Conservation (phyloP, 1,284 basidiomycete species). For the Cystodermella granulosa region DNA sequence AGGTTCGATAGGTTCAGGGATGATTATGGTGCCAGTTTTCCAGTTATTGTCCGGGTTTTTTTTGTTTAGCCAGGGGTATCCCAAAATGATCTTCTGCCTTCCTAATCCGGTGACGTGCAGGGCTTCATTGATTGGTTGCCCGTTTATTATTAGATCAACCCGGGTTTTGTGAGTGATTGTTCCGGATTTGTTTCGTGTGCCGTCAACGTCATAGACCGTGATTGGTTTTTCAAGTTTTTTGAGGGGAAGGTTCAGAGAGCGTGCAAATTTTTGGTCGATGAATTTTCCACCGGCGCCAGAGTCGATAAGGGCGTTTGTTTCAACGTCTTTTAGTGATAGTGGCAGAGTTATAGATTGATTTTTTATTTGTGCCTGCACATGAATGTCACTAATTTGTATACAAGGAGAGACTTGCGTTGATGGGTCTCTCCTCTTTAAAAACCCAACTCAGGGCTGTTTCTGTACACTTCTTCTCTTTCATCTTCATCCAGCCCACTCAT, state of each 20-base stretch:
- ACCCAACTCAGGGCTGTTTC: too few species aligned
- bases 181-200: constrained; percentile 5
- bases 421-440: too few species aligned
- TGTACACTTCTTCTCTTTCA: too few species aligned
- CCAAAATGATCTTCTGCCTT: neutral
- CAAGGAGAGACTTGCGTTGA: too few species aligned
- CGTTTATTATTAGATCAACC: constrained; percentile 4
- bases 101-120: constrained; percentile 8
- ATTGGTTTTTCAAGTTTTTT: neutral
- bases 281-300: constrained; percentile 8
- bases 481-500: too few species aligned
- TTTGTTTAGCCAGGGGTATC: neutral
- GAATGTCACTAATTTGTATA: neutral
- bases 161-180: neutral
- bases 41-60: neutral
- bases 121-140: constrained; percentile 18
- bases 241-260: neutral
- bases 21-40: neutral
- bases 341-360: neutral
- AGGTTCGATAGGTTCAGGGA: neutral
- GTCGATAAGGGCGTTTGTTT: constrained; percentile 6
- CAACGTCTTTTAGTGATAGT: constrained; percentile 3
- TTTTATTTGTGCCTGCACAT: neutral
- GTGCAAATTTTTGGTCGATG: constrained; percentile 3
- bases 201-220: constrained; percentile 4